Evolutionary conservation across 805 yeast species (phyloP).

Genomic region (Lipomyces yamanashiensis): DNA sequence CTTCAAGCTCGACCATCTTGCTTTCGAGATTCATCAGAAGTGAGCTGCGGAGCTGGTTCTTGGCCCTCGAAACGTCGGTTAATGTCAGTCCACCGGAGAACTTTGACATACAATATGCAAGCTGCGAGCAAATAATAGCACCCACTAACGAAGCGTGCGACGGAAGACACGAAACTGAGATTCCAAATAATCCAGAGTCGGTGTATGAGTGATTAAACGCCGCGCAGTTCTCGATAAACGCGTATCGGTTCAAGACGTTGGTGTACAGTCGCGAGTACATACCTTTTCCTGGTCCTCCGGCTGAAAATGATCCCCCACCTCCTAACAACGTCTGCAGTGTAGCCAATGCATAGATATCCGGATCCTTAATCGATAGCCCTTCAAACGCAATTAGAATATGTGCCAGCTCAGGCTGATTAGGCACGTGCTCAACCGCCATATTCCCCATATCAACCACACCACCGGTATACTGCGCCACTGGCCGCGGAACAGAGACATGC

Average conservation of each 20-base stretch:
- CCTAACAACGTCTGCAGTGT: conserved; percentile 88
- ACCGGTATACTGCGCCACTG: conserved; percentile 60
- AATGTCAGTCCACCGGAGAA: conserved; percentile 56
- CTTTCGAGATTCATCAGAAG: conserved; percentile 91
- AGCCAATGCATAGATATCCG: conserved; percentile 89
- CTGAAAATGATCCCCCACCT: conserved; percentile 96
- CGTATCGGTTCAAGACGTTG: conserved; percentile 86
- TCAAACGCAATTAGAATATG: conserved; percentile 88
- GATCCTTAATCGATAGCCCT: conserved; percentile 79
- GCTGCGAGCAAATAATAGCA: conserved; percentile 73
- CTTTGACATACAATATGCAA: conserved; percentile 45
- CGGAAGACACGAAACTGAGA: conserved; percentile 81
- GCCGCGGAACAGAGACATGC: conserved; percentile 38
- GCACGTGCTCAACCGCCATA: conserved; percentile 33
- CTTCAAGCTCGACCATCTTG: conserved; percentile 92
- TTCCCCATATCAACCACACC: conserved; percentile 45
- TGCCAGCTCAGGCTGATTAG: conserved; percentile 68
- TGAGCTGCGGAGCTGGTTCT: conserved; percentile 86
- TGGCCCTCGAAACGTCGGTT: conserved; percentile 83
- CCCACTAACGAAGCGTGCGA: conserved; percentile 84
- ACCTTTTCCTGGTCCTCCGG: conserved; percentile 99
- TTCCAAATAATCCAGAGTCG: conserved; percentile 90
- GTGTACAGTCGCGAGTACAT: conserved; percentile 95
- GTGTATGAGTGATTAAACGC: conserved; percentile 89
- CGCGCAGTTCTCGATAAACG: conserved; percentile 85